These are phyloP conservation scores for Termitomyces sp. DNA, from an alignment of 768 basidiomycete species.

Conservation along the genomic window DNA sequence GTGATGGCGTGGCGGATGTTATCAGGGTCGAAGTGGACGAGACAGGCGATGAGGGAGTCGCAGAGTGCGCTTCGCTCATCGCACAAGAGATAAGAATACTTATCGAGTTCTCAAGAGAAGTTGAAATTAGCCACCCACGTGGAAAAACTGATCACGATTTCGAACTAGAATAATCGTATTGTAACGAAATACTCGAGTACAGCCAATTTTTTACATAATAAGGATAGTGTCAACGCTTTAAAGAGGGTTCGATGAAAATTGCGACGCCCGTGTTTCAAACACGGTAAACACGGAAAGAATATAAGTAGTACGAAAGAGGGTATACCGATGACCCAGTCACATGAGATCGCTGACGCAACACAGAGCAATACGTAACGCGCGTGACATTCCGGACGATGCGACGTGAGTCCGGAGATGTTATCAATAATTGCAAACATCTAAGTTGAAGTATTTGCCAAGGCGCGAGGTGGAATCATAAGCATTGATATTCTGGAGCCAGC, in stretches of 20 bases:
- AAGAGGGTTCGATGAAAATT: not conserved
- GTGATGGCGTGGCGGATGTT: constrained; percentile 51
- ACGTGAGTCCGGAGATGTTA: not conserved
- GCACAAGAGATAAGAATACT: not conserved
- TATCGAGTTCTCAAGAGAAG: not conserved
- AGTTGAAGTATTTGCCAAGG: constrained; percentile 68
- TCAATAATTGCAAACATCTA: constrained; percentile 33
- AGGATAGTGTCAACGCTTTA: not conserved
- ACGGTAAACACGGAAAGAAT: not conserved
- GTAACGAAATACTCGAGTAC: not conserved
- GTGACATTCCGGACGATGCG: constrained; percentile 5
- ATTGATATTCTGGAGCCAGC: constrained; percentile 61
- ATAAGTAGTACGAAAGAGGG: constrained; percentile 1
- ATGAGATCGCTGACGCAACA: constrained; percentile 2
- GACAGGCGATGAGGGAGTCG: constrained; percentile 35
- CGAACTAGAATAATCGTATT: not conserved
- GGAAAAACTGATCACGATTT: constrained; percentile 3
- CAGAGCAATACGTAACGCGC: constrained; percentile 6
- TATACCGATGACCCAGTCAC: constrained; percentile 1
- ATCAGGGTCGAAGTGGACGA: constrained; percentile 42
- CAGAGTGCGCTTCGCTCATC: constrained; percentile 29
- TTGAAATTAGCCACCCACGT: not conserved
- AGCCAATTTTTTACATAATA: not conserved
- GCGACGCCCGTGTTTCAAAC: not conserved
- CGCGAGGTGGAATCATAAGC: constrained; percentile 36